Conservation (phyloP, 2,329 filamentous ascomycete species). For the Nothophaeocryptopus gaeumannii region DNA sequence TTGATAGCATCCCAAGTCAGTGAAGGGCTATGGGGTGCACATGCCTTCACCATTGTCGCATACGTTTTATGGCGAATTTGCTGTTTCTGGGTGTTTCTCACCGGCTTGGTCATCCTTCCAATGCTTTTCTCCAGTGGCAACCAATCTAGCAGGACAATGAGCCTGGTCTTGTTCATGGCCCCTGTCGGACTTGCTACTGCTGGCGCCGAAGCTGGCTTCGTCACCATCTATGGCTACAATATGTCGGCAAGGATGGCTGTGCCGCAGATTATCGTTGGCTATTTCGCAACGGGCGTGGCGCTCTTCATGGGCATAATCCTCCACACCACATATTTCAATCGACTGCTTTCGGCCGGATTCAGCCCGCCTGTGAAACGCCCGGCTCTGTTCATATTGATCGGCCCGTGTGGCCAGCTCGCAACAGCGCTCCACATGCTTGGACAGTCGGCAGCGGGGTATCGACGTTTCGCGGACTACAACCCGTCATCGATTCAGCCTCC, state of each 20-base stretch:
- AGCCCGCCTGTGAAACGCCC: conserved; percentile 5
- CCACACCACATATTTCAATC: conserved; percentile 16
- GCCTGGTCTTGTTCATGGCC: conserved; percentile 13
- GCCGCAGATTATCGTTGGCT: conserved; percentile 13
- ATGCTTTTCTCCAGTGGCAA: conserved; percentile 11
- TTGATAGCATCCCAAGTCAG: conserved; percentile 13
- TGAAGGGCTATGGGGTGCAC: conserved; percentile 13
- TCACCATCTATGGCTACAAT: conserved; percentile 1
- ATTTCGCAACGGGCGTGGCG: conserved; percentile 11
- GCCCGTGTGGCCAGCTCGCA: conserved; percentile 12
- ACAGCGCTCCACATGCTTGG: conserved; percentile 15
- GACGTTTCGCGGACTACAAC: conserved; percentile 12
- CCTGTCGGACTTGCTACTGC: conserved; percentile 15
- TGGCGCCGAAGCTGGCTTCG: conserved; percentile 9
- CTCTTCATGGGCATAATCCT: conserved; percentile 15
- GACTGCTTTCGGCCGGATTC: conserved; percentile 8
- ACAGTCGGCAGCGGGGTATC: conserved; percentile 4
- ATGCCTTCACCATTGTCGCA: conserved; percentile 18
- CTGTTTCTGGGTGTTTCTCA: conserved; percentile 9
- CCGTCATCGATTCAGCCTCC: conserved; percentile 7
- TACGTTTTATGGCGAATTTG: conserved; percentile 21
- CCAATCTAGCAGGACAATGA: conserved; percentile 3
- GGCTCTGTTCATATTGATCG: conserved; percentile 11
- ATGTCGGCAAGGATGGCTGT: conserved; percentile 14
- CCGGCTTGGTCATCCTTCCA: conserved; percentile 11